Evolutionary conservation across 2,329 filamentous ascomycete genomes (phyloP), one percentile per base, ranked within the genome.

Genomic region (Leptographium wingfieldii): DNA sequence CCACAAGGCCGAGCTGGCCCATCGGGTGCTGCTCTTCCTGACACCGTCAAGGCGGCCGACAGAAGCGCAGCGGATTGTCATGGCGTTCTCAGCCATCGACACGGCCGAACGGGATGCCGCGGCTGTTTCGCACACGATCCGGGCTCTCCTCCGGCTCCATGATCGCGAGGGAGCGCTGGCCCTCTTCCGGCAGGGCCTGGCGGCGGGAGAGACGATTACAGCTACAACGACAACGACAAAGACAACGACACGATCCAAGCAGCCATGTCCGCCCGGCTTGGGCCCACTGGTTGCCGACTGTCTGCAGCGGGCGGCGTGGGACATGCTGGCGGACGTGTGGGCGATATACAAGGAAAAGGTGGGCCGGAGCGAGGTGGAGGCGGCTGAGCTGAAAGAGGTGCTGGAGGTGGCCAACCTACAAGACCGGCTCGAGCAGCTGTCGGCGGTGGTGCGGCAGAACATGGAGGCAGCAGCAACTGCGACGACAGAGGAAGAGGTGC

Each of bases 41-140:
- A 69, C 75, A 6, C 69, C 65, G 19, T 79, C 78, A 3, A 67
- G 66, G 5, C 72, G 73, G n/a, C 64, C 73, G 10, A 68, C 75
- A 3, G 77, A 81, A 56, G 73, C 73, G 1, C 72, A 72, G 65
- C 74, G 77, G 59, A 72, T 78, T n/a, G 67, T 73, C 4, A 71
- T 75, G 3, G 61, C 81, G 2, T 78, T 81, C 57, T 68, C 69
- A 2, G 67, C 72, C 35, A 66, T 78, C 2, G 65, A 71, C 0
- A 43, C 64, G 2, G 63, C 69, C 0, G 60, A 68, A 7, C 80
- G 77, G 78, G 72, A 73, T 19, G 67, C 75, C 14, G 66, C 69
- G 3, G 60, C 73, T 4, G 70, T 80, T 3, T 65, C 71, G 2
- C 70, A 73, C 0, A 76, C 71, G 10, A 67, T 81, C 5, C 67